Evolutionary conservation across 257 asterid genomes (phyloP).

Genomic region (Solanum peruvianum): DNA sequence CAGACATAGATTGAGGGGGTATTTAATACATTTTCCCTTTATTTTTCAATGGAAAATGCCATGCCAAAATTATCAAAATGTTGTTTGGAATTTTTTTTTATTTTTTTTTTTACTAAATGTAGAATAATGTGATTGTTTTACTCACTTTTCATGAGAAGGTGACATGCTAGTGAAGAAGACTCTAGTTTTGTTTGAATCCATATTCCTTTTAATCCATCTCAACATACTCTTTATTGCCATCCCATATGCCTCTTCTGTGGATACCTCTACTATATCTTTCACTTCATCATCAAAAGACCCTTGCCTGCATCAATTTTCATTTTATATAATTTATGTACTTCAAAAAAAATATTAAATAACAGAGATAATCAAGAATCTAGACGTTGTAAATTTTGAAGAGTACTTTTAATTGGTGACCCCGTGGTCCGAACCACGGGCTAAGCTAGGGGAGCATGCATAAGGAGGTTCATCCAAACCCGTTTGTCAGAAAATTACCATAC

Average conservation of each 20-base stretch:
- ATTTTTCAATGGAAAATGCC: no score
- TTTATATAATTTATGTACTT: neutral
- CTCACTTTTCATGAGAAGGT: neutral
- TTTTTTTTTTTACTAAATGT: no score
- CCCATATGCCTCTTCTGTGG: neutral
- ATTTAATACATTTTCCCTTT: no score
- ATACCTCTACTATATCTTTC: neutral
- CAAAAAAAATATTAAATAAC: neutral
- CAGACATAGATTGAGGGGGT: no score
- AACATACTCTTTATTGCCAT: constrained; percentile 3
- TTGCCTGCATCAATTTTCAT: neutral
- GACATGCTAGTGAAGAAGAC: constrained; percentile 3
- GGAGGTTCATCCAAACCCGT: neutral
- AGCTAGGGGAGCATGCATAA: neutral
- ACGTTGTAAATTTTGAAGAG: neutral
- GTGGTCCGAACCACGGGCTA: neutral
- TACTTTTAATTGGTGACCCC: neutral
- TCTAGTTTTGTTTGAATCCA: neutral
- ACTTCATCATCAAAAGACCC: constrained; percentile 1
- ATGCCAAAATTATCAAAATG: no score
- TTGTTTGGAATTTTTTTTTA: no score
- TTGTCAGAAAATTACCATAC: rapidly evolving
- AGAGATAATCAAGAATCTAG: neutral
- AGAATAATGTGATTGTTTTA: neutral
- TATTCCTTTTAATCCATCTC: neutral